Base-by-base conservation (phyloP, 1,284 basidiomycete genomes). In the Gymnopus androsaceus region DNA sequence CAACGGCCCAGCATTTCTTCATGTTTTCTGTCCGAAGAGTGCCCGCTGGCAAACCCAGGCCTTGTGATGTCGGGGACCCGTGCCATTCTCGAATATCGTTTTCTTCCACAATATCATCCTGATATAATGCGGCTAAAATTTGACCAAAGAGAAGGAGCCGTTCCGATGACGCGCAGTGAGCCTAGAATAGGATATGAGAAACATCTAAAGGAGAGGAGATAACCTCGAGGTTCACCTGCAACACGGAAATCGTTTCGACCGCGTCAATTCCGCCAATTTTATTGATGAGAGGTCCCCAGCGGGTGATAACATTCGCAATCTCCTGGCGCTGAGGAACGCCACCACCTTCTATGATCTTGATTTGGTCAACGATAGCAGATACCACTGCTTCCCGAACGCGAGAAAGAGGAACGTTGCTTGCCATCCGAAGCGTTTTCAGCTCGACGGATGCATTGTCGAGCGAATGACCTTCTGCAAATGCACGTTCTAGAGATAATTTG, bases 391-490 rank as follows among this genome's bases (percentile, higher is more conserved):
- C 87, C 51, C 89, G 81, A 45, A 96, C 93, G 59, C 84, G 80
- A 17, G 78, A 77, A 25, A 94, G 79, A 3, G 90, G 81, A 44
- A 95, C 94, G 67, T 96, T 96, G 62, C 86, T 90, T 40, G 94
- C 92, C 94, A 96, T 96, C 45, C 94, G 87, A 52, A 96, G 80
- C 50, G 94, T 96, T 77, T 95, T 96, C 63, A 96, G 81, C 68
- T 96, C 94, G 63, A 96, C 92, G 0, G 92, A 82, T 1, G 94
- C 93, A 72, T 96, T 94, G 65, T 95, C 94, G 51, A 95, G 84
- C 4, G 89, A 90, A 73, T 96, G 94, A 1, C 82, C 86, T 71
- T 96, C 94, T n/a, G 85, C 79, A 69, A 95, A 95, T 21, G 94
- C 94, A 56, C 94, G 88, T 57, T 92, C 90, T 48, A 96, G 80